Evolutionary conservation across 257 asterid species (phyloP), one percentile per base, ranked within the genome.

Genomic region (Agastache rugosa): DNA sequence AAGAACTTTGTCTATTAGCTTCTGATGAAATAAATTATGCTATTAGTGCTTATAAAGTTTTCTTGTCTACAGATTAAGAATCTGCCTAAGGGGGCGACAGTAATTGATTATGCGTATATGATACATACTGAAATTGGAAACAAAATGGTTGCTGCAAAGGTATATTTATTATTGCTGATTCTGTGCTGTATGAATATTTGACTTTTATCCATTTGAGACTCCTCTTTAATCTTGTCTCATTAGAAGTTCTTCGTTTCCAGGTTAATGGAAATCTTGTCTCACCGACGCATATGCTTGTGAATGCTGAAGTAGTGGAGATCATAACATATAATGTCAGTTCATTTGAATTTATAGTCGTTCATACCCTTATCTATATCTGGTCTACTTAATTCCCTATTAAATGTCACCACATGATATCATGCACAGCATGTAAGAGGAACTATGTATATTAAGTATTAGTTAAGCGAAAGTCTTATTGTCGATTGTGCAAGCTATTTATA

Each of bases 101-200:
- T 86, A 8, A 72, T 89, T 77, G 98, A 93, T 85, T 93, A 89
- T 51, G 98, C 97, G 3, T 93, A 93, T 72, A 87, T 93, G 95
- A 90, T 90, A 79, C 97, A 93, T 81, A 87, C 95, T 23, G 97
- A 90, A 76, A 83, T 93, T 79, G 98, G 98, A 69, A 90, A 93
- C 84, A 85, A 89, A 72, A 93, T 93, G 96, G 98, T 93, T 76
- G 98, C 98, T 75, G 96, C 97, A 58, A 93, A 89, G 97, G 98
- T 89, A 53, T 44, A 56, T 51, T 55, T 35, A 69, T 20, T 45
- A 11, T 60, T 77, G 19, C 60, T 19, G 65, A 59, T 68, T 47
- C 41, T 44, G 55, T 48, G 44, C 67, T 74, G 59, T 64, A 37
- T 37, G 65, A 39, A 54, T 69, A 35, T 59, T 56, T 75, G 34